Percentiles rank a stretch among this genome's conserved stretches.
Conservation (phyloP, 2,329 filamentous ascomycete species). For the Ophiostoma himal-ulmi region DNA sequence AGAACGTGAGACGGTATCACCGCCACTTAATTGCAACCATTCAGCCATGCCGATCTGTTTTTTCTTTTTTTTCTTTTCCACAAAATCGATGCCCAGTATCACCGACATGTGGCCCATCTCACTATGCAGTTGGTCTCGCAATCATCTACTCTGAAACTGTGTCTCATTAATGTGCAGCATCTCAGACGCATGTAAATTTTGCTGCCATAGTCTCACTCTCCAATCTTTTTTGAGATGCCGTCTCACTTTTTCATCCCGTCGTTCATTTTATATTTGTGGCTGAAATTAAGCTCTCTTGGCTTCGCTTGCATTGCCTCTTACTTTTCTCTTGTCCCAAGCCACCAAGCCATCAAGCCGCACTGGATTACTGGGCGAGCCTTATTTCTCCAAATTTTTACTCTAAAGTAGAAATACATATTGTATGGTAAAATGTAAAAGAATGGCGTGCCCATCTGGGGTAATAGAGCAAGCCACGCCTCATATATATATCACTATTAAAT, state of each 20-base stretch:
- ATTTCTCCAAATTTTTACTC: not conserved
- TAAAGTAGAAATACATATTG: not conserved
- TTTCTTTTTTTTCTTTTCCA: not conserved
- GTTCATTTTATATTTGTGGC: slow-evolving; percentile 10
- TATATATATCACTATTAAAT: too few species aligned
- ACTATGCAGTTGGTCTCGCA: not conserved
- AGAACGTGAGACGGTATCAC: not conserved
- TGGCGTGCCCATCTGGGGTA: not conserved
- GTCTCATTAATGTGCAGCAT: not conserved
- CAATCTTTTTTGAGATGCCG: not conserved
- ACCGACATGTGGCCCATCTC: not conserved
- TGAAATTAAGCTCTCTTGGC: slow-evolving; percentile 10
- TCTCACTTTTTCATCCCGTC: not conserved
- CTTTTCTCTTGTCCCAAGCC: not conserved
- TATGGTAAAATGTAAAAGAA: not conserved
- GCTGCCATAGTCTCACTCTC: not conserved
- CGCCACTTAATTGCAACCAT: not conserved
- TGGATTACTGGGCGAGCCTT: not conserved
- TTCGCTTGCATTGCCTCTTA: not conserved
- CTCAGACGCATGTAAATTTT: not conserved
- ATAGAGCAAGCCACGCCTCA: not conserved
- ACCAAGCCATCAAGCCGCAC: not conserved
- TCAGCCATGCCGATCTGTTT: not conserved
- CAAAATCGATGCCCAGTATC: not conserved
- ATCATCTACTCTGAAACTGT: not conserved